Evolutionary conservation across 2,329 filamentous ascomycete species (phyloP).

Genomic region (Cyanodermella asteris): DNA sequence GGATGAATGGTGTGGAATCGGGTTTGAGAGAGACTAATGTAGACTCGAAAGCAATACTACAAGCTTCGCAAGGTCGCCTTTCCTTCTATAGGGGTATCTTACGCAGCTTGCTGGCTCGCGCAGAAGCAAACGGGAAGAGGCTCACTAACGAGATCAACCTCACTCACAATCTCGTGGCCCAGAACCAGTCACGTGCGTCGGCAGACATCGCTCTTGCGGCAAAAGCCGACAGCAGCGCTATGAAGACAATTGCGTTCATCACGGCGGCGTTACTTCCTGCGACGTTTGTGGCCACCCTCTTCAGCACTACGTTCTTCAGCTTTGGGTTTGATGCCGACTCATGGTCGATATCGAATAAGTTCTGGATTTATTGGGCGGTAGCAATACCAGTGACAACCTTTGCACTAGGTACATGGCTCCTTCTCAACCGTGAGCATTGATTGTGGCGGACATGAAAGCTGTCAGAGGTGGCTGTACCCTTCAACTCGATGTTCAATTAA

Average conservation of each 20-base stretch:
- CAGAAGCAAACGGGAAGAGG: conserved; percentile 12
- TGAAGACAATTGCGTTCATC: conserved; percentile 13
- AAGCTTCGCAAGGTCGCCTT: conserved; percentile 7
- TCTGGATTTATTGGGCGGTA: conserved; percentile 4
- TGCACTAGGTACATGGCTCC: conserved; percentile 1
- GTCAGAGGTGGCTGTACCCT: too few species aligned
- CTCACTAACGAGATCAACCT: conserved; percentile 15
- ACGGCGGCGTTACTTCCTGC: conserved; percentile 13
- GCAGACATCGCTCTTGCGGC: conserved; percentile 7
- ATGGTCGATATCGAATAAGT: conserved; percentile 7
- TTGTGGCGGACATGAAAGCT: too few species aligned
- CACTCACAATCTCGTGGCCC: conserved; percentile 15
- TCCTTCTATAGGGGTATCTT: conserved; percentile 10
- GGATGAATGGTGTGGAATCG: conserved; percentile 8
- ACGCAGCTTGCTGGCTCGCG: conserved; percentile 11
- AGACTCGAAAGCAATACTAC: background rate
- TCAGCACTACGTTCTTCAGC: conserved; percentile 17
- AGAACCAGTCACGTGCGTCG: conserved; percentile 8
- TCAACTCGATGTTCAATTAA: too few species aligned
- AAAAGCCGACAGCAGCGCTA: conserved; percentile 11
- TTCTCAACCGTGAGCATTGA: too few species aligned
- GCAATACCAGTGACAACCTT: conserved; percentile 3
- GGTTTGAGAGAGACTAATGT: background rate
- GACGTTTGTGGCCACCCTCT: conserved; percentile 14
- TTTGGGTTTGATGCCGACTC: conserved; percentile 7